Conservation (phyloP, 305 asterid species). For the Fraxinus velutina region DNA sequence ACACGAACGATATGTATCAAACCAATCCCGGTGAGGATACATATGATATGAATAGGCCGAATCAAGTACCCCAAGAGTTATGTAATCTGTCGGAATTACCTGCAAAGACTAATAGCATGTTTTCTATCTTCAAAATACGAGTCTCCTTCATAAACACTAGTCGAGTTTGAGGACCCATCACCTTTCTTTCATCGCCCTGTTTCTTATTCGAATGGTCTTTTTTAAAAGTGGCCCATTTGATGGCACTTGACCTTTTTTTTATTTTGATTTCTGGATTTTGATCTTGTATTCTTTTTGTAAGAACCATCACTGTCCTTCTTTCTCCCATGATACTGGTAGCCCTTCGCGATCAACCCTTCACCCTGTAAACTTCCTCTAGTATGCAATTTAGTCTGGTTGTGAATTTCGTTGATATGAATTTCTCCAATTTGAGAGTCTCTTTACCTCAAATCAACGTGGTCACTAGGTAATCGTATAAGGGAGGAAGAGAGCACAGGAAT, state of each 20-base stretch:
- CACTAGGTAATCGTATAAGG: neutral
- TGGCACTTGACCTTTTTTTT: neutral
- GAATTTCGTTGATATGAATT: neutral
- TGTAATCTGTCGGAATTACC: too few relatives aligned
- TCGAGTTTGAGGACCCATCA: neutral
- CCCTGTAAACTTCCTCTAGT: neutral
- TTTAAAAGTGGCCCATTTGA: too few relatives aligned
- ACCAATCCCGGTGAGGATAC: too few relatives aligned
- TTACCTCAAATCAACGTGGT: neutral
- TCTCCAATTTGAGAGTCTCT: neutral
- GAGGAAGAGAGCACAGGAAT: too few relatives aligned
- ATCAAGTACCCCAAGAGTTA: neutral
- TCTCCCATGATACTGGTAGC: neutral
- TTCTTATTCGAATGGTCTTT: too few relatives aligned
- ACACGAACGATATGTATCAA: too few relatives aligned
- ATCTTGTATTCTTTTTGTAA: neutral
- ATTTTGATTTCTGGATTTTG: neutral
- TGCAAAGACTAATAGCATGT: neutral
- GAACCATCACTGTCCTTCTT: neutral
- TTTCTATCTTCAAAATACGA: neutral
- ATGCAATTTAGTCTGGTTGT: too few relatives aligned
- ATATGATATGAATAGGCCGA: too few relatives aligned
- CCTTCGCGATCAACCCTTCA: neutral
- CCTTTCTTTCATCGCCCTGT: neutral
- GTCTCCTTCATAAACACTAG: neutral